Evolutionary conservation across 345 rosid species (phyloP), one percentile per base, ranked within the genome.

Genomic region (Lepidium aucheri): DNA sequence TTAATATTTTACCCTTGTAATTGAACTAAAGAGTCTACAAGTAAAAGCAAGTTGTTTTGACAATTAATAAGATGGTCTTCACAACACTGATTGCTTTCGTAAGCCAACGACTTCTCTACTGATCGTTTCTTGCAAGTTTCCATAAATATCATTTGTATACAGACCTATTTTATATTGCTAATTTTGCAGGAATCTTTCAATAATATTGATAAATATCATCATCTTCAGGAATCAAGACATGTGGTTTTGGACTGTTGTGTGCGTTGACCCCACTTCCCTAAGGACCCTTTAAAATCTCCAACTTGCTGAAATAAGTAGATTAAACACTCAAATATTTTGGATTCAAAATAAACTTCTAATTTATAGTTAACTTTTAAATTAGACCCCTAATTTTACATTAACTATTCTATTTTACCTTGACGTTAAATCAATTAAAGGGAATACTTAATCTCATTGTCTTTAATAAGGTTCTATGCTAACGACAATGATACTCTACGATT

Each of bases 81-180:
- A 49, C 9, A 64, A 72, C 46, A 64, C 66, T 41, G 76, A 72
- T 33, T 72, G 76, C 71, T 57, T 5, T 58, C 60, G 71, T 65
- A 57, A 65, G 76, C 54, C 60, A 72, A 42, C 15, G 76, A 72
- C 76, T 64, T 57, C 5, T 57, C 9, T 9, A 51, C 26, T 49
- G 53, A 55, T 58, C 18, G 40, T 72, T 72, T 64, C 76, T 58
- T 72, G 76, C 54, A 72, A 65, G 70, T 41, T 47, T 56, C 70
- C 65, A 64, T 32, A 56, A 47, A 63, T 72, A 55, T 15, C 56
- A 54, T 5, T 15, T 24, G 8, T 33, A 42, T 60, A 12, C 51
- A 30, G 0, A 42, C 10, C 14, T 45, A 54, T 28, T 45, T 14
- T n/a, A 34, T 61, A 14, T 53, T 22, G 16, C 24, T 14, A 14